Evolutionary conservation across 2,329 filamentous ascomycete species (phyloP), one percentile per base, ranked within the genome.

Genomic region (Polytolypa hystricis): DNA sequence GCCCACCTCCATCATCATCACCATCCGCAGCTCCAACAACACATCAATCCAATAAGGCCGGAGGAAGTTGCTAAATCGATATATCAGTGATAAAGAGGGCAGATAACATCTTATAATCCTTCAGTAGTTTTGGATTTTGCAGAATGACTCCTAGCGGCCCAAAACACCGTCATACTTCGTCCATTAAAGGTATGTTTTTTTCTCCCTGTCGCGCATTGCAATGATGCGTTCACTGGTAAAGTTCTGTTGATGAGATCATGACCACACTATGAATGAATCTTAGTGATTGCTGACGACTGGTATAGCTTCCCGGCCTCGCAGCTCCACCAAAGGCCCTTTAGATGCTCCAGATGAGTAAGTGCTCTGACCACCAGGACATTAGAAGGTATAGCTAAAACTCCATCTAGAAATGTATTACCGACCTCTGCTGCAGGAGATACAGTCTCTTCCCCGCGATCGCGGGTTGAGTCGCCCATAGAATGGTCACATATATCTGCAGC

Each of bases 241-340:
- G n/a, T n/a, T n/a, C n/a, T n/a, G n/a, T n/a, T n/a, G n/a, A n/a
- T n/a, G n/a, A n/a, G n/a, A n/a, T n/a, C n/a, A n/a, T n/a, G 52
- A 56, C 18, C 20, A 29, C 17, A 5, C 16, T 5, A 5, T 28
- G 9, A 11, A 11, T 30, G 12, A 14, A 19, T 8, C 14, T 17
- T 25, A 19, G 19, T 28, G 39, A 38, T 40, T 39, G 42, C 30
- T 36, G 27, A 30, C 30, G 28, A 19, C 11, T 20, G 20, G n/a
- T n/a, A 29, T 45, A 64, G 60, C 60, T 48, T 56, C 55, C 28
- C 54, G 60, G 33, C 60, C 59, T 42, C 59, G 60, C 47, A 58
- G 59, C 45, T 57, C 79, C 30, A 91, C 84, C 4, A 83, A 78
- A 57, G 84, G 84, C 1, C 85, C 85, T 3, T 66, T 93, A 14